Evolutionary conservation across 345 rosid species (phyloP).

Genomic region (Brassica juncea): DNA sequence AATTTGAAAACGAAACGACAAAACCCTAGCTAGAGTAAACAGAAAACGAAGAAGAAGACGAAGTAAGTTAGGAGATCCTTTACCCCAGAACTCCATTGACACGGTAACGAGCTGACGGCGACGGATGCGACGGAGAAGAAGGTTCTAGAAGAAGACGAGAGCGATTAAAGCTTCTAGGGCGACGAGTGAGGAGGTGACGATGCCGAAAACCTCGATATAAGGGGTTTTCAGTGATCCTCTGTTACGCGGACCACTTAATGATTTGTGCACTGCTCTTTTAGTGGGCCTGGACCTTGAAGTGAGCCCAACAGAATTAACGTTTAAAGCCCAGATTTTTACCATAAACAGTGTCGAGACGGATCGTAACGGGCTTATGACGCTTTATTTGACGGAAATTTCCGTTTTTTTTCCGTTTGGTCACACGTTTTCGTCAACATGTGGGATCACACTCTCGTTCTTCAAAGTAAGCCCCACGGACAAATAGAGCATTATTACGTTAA

Average conservation of each 20-base stretch:
- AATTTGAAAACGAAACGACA: neutral
- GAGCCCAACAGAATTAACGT: neutral
- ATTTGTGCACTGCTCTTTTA: neutral
- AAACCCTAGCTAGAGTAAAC: constrained; percentile 7
- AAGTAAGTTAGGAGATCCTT: neutral
- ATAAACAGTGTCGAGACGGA: constrained; percentile 8
- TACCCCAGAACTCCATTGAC: constrained; percentile 70
- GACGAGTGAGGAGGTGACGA: neutral
- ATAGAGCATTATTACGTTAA: neutral
- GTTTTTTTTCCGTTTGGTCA: constrained; percentile 9
- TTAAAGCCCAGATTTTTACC: neutral
- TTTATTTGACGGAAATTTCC: neutral
- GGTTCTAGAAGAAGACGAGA: constrained; percentile 24
- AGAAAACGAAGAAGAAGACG: neutral
- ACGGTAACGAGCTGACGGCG: constrained; percentile 9
- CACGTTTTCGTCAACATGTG: constrained; percentile 20
- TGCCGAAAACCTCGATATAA: neutral
- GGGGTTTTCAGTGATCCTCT: constrained; percentile 19
- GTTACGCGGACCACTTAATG: constrained; percentile 24
- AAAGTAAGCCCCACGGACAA: constrained; percentile 31
- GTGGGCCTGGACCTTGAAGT: neutral
- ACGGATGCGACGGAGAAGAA: constrained; percentile 30
- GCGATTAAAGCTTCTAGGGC: constrained; percentile 27
- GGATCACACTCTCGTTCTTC: constrained; percentile 11
- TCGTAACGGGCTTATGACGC: neutral